Evolutionary conservation across 2,329 filamentous ascomycete species (phyloP).

Genomic region (Alternaria triticina): DNA sequence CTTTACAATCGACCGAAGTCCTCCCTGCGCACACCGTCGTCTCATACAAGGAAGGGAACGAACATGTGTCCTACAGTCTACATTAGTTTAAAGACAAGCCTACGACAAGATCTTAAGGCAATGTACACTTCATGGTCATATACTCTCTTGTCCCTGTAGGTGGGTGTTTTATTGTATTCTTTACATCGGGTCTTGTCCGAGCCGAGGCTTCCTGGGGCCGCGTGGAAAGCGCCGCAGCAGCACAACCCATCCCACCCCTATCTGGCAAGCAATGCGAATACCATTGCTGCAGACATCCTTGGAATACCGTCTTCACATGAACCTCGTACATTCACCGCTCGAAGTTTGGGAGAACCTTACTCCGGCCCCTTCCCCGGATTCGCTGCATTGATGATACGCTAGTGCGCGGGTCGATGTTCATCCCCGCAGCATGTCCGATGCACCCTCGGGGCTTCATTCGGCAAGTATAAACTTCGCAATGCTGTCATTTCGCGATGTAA

Average conservation of each 20-base stretch:
- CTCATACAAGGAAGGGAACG: neutral
- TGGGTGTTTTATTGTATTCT: neutral
- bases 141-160: neutral
- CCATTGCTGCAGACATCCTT: neutral
- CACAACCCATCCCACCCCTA: neutral
- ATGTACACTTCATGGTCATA: neutral
- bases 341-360: neutral
- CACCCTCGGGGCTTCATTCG: conserved; percentile 14
- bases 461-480: neutral
- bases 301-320: neutral
- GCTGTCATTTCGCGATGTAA: neutral
- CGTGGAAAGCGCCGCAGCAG: too few species aligned
- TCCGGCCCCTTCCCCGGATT: conserved; percentile 2
- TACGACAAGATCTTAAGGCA: neutral
- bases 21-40: neutral
- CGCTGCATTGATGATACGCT: neutral
- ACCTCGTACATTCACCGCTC: neutral
- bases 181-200: neutral
- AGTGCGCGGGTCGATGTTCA: conserved; percentile 5
- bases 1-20: neutral
- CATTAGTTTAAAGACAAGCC: neutral
- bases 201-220: neutral
- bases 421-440: conserved; percentile 18
- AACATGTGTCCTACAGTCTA: neutral
- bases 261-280: neutral